Evolutionary conservation across 805 yeast species (phyloP).

Genomic region (Jamesozyma gamospora): DNA sequence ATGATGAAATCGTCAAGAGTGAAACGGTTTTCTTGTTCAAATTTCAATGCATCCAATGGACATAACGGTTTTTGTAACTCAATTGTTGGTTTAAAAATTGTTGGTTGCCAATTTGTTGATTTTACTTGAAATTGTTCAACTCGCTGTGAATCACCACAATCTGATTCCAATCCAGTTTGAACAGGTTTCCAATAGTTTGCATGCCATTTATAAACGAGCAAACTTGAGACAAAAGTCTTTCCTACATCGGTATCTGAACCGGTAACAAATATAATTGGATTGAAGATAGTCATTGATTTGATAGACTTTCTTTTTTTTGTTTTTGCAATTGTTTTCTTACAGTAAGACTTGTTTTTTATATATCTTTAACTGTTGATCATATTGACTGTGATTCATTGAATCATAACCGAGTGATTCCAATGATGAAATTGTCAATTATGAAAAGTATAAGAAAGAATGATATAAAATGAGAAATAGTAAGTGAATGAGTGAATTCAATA

Average conservation of each 20-base stretch:
- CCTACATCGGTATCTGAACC: constrained; percentile 31
- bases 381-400: too few species aligned
- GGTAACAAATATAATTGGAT: constrained; percentile 21
- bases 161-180: constrained; percentile 25
- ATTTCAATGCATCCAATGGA: constrained; percentile 24
- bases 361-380: too few species aligned
- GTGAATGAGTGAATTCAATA: too few species aligned
- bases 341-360: too few species aligned
- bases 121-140: constrained; percentile 5
- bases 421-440: too few species aligned
- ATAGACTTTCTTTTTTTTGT: too few species aligned
- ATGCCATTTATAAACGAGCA: constrained; percentile 20
- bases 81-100: constrained; percentile 12
- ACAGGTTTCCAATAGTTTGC: constrained; percentile 28
- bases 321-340: too few species aligned
- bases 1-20: constrained; percentile 10
- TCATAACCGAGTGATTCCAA: too few species aligned
- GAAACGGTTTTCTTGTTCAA: constrained; percentile 12
- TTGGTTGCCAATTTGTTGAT: constrained; percentile 5
- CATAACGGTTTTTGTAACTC: constrained; percentile 20
- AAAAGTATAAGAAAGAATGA: too few species aligned
- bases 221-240: constrained; percentile 23
- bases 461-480: too few species aligned
- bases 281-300: background rate
- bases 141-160: constrained; percentile 20